Evolutionary conservation across 306 rosid species (phyloP).

Genomic region (Cicer bijugum): DNA sequence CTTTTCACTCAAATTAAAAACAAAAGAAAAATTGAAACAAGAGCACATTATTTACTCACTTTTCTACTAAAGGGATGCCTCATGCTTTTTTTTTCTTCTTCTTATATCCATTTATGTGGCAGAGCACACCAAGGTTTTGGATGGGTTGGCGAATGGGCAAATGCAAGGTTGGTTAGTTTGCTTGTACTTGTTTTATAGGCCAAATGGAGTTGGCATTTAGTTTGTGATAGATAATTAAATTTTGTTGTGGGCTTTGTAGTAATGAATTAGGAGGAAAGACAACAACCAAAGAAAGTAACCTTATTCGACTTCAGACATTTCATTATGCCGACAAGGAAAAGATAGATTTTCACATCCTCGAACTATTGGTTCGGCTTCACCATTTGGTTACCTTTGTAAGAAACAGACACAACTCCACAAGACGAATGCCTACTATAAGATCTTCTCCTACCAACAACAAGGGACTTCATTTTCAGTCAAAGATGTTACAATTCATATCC

Average conservation of each 20-base stretch:
- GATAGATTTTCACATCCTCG: constrained; percentile 67
- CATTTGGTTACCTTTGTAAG: constrained; percentile 61
- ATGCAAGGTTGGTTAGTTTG: constrained; percentile 58
- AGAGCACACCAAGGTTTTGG: constrained; percentile 96
- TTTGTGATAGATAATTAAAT: neutral
- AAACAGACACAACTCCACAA: constrained; percentile 50
- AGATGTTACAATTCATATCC: constrained; percentile 52
- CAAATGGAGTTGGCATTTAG: neutral
- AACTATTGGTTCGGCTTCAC: constrained; percentile 66
- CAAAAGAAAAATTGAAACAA: neutral
- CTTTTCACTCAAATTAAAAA: neutral
- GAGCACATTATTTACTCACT: neutral
- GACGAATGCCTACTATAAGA: constrained; percentile 49
- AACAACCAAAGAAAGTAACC: constrained; percentile 47
- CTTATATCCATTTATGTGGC: constrained; percentile 41
- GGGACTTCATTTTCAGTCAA: constrained; percentile 57
- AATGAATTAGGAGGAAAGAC: constrained; percentile 54
- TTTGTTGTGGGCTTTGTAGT: constrained; percentile 47
- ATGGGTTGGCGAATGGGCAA: constrained; percentile 99
- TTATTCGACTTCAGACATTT: constrained; percentile 77
- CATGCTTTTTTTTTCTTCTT: neutral
- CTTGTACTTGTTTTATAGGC: neutral
- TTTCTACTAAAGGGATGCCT: neutral
- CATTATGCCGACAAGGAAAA: constrained; percentile 77
- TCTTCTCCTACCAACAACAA: constrained; percentile 44